Base-by-base conservation (phyloP, 768 basidiomycete genomes). In the Lactifluus rugatus region DNA sequence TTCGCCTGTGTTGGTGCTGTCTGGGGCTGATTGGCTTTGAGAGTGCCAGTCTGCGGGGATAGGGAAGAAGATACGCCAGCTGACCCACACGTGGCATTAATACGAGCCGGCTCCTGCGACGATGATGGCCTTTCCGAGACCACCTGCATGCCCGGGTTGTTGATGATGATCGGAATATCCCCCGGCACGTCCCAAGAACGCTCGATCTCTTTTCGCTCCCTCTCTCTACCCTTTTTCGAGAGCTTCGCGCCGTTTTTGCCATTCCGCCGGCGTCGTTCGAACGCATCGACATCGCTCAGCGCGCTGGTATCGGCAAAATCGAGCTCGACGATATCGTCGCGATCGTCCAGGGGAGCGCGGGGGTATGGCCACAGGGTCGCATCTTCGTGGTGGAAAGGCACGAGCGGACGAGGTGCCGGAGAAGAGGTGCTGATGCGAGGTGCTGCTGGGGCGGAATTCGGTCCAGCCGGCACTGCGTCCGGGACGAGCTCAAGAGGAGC, bases 301-400 rank as follows among this genome's bases (percentile, higher is more conserved):
- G 84, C 81, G 57, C 84, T 83, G 44, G 79, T 89, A 55, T 89
- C 87, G 5, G 77, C 76, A 65, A 87, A 89, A 67, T 86, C 84
- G 51, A 89, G 80, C 68, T 89, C 87, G 10, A 89, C 78, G 25
- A 89, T 80, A 54, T 85, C 86, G 4, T 79, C 79, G n/a, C 66
- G 66, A 56, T 75, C 75, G 56, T 75, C 71, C 48, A 74, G 70
- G 11, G 75, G 75, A 4, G 71, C 71, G 39, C 77, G 80, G 0
- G 81, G 78, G 65, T 85, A 85, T 4, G 87, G 84, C 86, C 85
- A 88, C 16, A 87, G 73, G 34, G 85, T 82, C 8, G 84, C 81
- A 59, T 82, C 81, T 0, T 81, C 71, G 51, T 76, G 78, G 52
- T 76, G 78, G 65, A 87, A 87, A 0, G 85, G 83, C 0, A 84